Conservation (phyloP, 2,329 filamentous ascomycete genomes). For the Botrytis paeoniae region DNA sequence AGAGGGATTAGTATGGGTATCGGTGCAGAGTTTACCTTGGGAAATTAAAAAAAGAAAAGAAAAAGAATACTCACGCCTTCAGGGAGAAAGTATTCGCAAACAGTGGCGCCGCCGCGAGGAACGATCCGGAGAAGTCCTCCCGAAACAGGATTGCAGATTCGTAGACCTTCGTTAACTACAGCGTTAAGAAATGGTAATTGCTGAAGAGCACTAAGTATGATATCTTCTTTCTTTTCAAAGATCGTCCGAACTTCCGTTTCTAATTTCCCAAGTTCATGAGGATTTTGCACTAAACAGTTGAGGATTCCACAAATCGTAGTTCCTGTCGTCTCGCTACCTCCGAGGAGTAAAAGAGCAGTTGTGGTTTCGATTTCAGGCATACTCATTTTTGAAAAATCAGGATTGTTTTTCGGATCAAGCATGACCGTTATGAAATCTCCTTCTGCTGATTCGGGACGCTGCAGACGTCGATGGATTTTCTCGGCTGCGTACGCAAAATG, state of each 20-base stretch:
- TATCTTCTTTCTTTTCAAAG: neutral
- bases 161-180: neutral
- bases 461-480: neutral
- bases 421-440: constrained; percentile 1
- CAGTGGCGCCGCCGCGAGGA: neutral
- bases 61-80: neutral
- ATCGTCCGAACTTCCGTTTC: neutral
- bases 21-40: too few species aligned
- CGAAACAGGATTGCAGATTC: neutral
- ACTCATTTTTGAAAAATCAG: neutral
- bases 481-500: neutral
- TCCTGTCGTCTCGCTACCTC: neutral
- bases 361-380: neutral
- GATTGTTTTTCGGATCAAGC: neutral
- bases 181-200: neutral
- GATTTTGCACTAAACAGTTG: neutral
- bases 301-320: neutral
- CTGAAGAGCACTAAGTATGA: neutral
- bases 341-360: neutral
- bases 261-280: neutral
- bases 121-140: neutral
- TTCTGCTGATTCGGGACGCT: neutral
- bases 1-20: neutral
- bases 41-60: too few species aligned
- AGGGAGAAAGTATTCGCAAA: neutral